A percentile compares a stretch with the other conserved stretches of the same genome.
Conservation (phyloP, 352 stramenopile species). For the Phytophthora constricta region DNA sequence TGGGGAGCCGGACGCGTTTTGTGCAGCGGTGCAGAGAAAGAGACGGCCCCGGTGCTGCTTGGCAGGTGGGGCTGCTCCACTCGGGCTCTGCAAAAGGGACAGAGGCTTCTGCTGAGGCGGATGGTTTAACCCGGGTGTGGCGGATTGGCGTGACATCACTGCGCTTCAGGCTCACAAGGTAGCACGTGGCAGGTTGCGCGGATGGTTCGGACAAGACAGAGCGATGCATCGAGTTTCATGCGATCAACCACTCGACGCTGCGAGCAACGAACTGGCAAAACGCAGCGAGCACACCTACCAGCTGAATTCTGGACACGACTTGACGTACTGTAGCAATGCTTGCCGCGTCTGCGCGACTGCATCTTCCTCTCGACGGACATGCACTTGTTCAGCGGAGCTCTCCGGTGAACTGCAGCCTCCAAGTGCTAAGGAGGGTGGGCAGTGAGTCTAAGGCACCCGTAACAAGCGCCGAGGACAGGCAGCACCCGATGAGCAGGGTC, state of each 20-base stretch:
- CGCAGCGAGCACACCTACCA: conserved; percentile 5
- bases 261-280: conserved; percentile 3
- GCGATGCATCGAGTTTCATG: background rate
- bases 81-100: conserved; percentile 2
- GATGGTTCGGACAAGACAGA: background rate
- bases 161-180: too few species aligned
- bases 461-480: too few species aligned
- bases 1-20: conserved; percentile 23
- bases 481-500: too few species aligned
- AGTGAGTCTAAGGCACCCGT: too few species aligned
- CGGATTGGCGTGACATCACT: background rate
- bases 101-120: conserved; percentile 22
- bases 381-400: background rate
- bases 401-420: too few species aligned
- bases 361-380: background rate
- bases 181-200: background rate
- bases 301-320: conserved; percentile 35
- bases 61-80: background rate
- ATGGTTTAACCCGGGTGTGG: too few species aligned
- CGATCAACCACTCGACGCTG: background rate
- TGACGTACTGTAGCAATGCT: conserved; percentile 18
- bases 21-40: conserved; percentile 39
- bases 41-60: conserved; percentile 13
- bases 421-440: too few species aligned
- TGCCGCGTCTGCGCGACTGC: conserved; percentile 21